Evolutionary conservation across 176 grass and related monocot species (phyloP).

Genomic region (Juncus inflexus): DNA sequence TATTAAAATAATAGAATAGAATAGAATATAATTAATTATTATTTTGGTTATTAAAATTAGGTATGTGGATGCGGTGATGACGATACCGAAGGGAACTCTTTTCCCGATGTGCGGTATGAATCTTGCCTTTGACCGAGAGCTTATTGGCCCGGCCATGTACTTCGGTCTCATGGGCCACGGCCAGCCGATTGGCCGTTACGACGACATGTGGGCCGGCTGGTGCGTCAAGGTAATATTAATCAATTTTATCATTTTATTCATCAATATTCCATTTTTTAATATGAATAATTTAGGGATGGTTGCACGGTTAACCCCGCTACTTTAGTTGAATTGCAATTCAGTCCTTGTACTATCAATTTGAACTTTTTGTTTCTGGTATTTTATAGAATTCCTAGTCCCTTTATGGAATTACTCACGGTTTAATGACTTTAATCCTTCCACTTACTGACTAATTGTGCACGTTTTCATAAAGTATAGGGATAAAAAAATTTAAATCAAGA

Average conservation of each 20-base stretch:
- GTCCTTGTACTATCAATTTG: too few species aligned
- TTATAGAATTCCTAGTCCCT: too few species aligned
- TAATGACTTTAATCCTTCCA: not conserved
- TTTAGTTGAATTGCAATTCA: too few species aligned
- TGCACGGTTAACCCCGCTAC: too few species aligned
- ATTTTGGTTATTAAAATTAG: not conserved
- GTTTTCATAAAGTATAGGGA: not conserved
- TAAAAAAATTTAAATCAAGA: too few species aligned
- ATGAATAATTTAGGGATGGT: too few species aligned
- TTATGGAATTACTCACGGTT: not conserved
- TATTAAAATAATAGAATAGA: too few species aligned
- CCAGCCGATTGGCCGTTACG: slow-evolving; percentile 64
- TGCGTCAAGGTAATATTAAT: slow-evolving; percentile 48
- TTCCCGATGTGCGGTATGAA: slow-evolving; percentile 77
- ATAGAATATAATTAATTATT: too few species aligned
- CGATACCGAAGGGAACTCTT: slow-evolving; percentile 56
- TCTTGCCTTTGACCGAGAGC: slow-evolving; percentile 58
- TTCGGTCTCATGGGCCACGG: slow-evolving; percentile 71
- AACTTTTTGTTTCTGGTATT: too few species aligned
- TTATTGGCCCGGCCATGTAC: slow-evolving; percentile 67
- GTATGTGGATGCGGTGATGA: slow-evolving; percentile 63
- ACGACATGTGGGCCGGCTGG: slow-evolving; percentile 73
- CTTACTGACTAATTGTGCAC: not conserved
- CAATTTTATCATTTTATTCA: not conserved
- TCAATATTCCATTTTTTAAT: not conserved